Base-by-base conservation (phyloP, 2,329 filamentous ascomycete genomes). In the Pestalotiopsis sp. region DNA sequence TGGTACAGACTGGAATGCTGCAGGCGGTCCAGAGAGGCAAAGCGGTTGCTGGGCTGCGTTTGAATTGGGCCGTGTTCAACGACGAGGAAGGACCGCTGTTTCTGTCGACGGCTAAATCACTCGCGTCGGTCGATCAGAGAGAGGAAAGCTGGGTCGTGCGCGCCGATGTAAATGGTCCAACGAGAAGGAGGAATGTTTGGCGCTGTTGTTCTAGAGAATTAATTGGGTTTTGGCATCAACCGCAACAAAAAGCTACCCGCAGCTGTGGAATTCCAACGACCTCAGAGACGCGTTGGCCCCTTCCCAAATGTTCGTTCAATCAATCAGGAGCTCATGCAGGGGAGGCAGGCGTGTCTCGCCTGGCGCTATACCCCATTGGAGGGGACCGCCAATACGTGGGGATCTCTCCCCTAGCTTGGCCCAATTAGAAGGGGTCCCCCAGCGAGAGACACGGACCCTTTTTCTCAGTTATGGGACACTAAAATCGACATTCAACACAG, bases 291-390 rank as follows among this genome's bases (percentile, higher is more conserved):
- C 57, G 57, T 59, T 59, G 57, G 57, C 57, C 57, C 23, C 25
- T 52, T 52, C 45, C 57, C 57, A 59, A 59, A 59, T 59, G 57
- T 27, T 59, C 57, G 27, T 31, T 36, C 31, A 36, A 36, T 36
- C 31, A 59, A 52, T 52, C 45, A 59, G 57, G 57, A 59, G 57
- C 57, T 59, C 57, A 59, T 59, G 57, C 57, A 59, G 57, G 57
- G 57, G 57, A 27, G 23, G 25, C 13, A 52, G 45, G 17, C 45
- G 45, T 52, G 45, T 52, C 20, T 20, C n/a, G 45, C n/a, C 45
- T 3, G 17, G 45, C 45, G 20, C 45, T 52, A 52, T 17, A 3
- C 45, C 45, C 20, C 45, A 52, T 52, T 52, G 45, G 45, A n/a
- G 14, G 45, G n/a, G 17, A 17, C 7, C 9, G 14, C 17, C 17